Evolutionary conservation across 805 yeast species (phyloP).

Genomic region (Nakazawaea ernobii): DNA sequence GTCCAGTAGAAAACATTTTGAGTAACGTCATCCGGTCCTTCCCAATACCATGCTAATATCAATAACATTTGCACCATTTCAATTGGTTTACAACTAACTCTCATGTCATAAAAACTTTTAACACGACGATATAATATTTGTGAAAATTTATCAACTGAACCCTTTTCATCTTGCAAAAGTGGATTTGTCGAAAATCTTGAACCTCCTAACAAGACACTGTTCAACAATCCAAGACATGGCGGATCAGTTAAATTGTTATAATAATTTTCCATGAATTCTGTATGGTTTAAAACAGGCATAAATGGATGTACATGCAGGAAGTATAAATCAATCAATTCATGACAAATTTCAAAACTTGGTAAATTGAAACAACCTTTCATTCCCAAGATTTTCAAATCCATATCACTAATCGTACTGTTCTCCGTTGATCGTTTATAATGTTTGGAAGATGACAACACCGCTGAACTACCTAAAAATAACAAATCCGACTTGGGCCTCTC

Average conservation of each 20-base stretch:
- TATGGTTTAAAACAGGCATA: constrained; percentile 61
- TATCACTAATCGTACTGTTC: constrained; percentile 20
- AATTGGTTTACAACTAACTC: constrained; percentile 60
- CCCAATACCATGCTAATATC: constrained; percentile 66
- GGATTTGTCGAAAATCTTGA: constrained; percentile 55
- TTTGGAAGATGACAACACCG: constrained; percentile 40
- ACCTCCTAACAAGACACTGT: constrained; percentile 66
- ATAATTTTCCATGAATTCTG: constrained; percentile 51
- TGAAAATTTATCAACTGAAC: constrained; percentile 44
- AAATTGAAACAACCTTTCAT: constrained; percentile 65
- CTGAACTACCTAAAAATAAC: constrained; percentile 49
- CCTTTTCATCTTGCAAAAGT: constrained; percentile 38
- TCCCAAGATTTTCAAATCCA: constrained; percentile 59
- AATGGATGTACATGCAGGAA: constrained; percentile 63
- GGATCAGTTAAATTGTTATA: constrained; percentile 50
- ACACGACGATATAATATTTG: constrained; percentile 65
- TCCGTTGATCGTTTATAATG: constrained; percentile 35
- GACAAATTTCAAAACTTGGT: constrained; percentile 54
- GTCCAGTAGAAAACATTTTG: constrained; percentile 67
- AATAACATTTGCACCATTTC: constrained; percentile 55
- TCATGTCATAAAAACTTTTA: constrained; percentile 66
- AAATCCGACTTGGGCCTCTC: constrained; percentile 17
- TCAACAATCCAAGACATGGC: constrained; percentile 58
- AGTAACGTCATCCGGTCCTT: constrained; percentile 64
- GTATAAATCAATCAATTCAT: constrained; percentile 54